phyloP scores from a whole-genome alignment of 176 grass and related monocot species.

The Thinopyrum elongatum region DNA sequence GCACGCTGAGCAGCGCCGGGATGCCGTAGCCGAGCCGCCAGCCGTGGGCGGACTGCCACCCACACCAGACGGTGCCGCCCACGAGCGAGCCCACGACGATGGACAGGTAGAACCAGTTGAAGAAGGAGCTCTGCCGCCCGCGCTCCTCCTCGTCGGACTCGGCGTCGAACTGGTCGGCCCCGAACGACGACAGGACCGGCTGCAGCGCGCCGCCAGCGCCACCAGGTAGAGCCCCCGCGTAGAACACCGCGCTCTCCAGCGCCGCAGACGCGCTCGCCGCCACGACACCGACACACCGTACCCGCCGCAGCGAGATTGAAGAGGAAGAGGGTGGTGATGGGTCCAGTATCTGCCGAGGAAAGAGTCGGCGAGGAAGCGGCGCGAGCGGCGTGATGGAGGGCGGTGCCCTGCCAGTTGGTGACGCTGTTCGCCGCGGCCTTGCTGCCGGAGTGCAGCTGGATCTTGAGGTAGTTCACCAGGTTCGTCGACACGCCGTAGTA shows the following conservation, averaged over 20 bases:
- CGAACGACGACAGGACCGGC: constrained; percentile 41
- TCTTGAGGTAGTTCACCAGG: too few relatives aligned
- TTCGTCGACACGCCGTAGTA: too few relatives aligned
- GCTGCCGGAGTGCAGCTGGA: too few relatives aligned
- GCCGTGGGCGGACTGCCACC: constrained; percentile 43
- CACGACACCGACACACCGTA: constrained; percentile 35
- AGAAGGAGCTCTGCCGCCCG: constrained; percentile 19
- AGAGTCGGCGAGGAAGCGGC: too few relatives aligned
- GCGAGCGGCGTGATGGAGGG: too few relatives aligned
- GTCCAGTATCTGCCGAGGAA: too few relatives aligned
- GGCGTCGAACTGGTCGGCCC: constrained; percentile 49
- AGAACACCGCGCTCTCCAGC: constrained; percentile 19
- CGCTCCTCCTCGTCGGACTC: constrained; percentile 19
- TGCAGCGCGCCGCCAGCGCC: constrained; percentile 25
- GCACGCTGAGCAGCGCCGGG: neutral
- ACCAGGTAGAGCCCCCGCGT: constrained; percentile 53
- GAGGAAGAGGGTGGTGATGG: too few relatives aligned
- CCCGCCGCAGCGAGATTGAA: neutral
- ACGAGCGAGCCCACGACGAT: constrained; percentile 38
- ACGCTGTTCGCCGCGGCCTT: too few relatives aligned
- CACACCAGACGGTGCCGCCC: constrained; percentile 54
- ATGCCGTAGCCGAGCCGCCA: neutral
- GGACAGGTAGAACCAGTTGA: constrained; percentile 65
- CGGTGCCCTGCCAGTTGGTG: too few relatives aligned
- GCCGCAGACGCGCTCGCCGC: constrained; percentile 28